Conservation (phyloP, 257 asterid species). For the Salvia splendens region DNA sequence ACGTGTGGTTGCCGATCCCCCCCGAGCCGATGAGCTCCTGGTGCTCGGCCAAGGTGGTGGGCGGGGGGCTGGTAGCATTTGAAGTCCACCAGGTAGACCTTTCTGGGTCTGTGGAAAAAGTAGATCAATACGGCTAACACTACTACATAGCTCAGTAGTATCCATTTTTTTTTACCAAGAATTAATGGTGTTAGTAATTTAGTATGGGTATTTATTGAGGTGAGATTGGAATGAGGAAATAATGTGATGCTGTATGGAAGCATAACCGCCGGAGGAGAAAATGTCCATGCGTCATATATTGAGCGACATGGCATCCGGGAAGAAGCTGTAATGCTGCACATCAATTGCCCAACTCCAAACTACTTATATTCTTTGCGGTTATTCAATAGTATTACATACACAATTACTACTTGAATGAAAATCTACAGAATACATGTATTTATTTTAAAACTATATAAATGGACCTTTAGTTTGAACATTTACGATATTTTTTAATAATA, state of each 20-base stretch:
- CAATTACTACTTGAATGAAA: too few species aligned
- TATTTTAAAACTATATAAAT: too few species aligned
- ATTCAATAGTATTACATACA: too few species aligned
- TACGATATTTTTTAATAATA: too few species aligned
- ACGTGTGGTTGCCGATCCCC: slow-evolving; percentile 25
- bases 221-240: background rate
- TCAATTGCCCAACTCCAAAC: background rate
- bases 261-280: slow-evolving; percentile 28
- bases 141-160: background rate
- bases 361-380: too few species aligned
- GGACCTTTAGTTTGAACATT: too few species aligned
- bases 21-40: background rate
- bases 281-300: slow-evolving; percentile 17
- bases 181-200: background rate
- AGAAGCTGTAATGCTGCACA: background rate
- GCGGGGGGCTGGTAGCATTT: slow-evolving; percentile 1
- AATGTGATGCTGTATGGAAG: background rate
- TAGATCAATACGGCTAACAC: background rate
- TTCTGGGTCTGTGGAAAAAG: slow-evolving; percentile 6
- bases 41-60: slow-evolving; percentile 15
- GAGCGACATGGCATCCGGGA: background rate
- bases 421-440: too few species aligned
- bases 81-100: slow-evolving; percentile 24
- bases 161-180: background rate
- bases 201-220: background rate